These are phyloP conservation scores for Limtongozyma cylindracea DNA, from an alignment of 805 yeast species.

Conservation along the genomic window DNA sequence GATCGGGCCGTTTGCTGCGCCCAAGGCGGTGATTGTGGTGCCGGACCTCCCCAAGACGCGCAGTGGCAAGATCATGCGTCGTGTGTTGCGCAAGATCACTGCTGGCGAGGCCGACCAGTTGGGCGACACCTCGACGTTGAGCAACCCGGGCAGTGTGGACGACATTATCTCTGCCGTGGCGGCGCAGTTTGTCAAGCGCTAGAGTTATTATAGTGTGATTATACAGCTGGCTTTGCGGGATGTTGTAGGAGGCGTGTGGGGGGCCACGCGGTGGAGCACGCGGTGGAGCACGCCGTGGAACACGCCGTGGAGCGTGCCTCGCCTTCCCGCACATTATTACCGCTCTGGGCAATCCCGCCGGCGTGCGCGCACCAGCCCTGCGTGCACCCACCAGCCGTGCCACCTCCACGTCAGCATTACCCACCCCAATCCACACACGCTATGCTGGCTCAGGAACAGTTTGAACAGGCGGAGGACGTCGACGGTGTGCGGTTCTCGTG, in stretches of 20 bases:
- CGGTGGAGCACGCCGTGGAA: too few species aligned
- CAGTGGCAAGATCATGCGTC: slow-evolving; percentile 97
- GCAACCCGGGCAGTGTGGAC: slow-evolving; percentile 68
- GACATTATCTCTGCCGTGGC: slow-evolving; percentile 44
- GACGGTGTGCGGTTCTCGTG: slow-evolving; percentile 21
- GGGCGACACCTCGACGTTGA: slow-evolving; percentile 78
- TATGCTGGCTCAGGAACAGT: too few species aligned
- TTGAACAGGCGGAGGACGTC: slow-evolving; percentile 17
- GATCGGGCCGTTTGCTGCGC: slow-evolving; percentile 92
- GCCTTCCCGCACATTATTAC: too few species aligned
- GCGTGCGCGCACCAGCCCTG: neutral
- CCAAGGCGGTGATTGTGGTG: slow-evolving; percentile 63
- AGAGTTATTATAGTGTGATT: slow-evolving; percentile 1
- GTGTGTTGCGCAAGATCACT: slow-evolving; percentile 81
- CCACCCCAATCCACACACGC: neutral
- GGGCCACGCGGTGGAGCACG: neutral
- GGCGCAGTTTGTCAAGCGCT: slow-evolving; percentile 15
- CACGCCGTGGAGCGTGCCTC: too few species aligned
- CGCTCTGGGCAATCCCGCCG: neutral
- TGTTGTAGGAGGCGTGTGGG: too few species aligned
- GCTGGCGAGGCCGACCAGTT: slow-evolving; percentile 81
- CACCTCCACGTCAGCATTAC: neutral
- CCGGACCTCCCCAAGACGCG: slow-evolving; percentile 94
- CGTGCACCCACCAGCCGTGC: too few species aligned
- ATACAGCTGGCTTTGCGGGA: neutral